These are phyloP conservation scores for Nemania sp. DNA, from an alignment of 2,329 filamentous ascomycete species.

Conservation along the genomic window DNA sequence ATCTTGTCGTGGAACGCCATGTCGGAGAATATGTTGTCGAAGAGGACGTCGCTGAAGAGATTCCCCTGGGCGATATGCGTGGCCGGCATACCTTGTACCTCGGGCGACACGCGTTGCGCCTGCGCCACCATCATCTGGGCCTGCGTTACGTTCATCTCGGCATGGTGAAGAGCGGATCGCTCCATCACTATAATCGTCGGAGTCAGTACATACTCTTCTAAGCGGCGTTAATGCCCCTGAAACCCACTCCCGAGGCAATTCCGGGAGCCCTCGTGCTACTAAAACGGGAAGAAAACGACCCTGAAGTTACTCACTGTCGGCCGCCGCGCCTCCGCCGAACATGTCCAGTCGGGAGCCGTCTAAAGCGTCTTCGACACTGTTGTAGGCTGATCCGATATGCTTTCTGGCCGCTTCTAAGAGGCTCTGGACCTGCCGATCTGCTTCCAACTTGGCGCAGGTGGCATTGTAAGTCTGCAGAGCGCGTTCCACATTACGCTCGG, in stretches of 20 bases:
- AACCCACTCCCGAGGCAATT: no score
- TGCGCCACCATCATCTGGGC: constrained; percentile 47
- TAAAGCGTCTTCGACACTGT: constrained; percentile 49
- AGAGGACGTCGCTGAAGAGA: constrained; percentile 1
- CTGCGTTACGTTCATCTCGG: constrained; percentile 49
- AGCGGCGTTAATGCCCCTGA: no score
- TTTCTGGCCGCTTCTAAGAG: constrained; percentile 47
- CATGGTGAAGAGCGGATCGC: constrained; percentile 53
- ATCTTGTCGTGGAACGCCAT: constrained; percentile 35
- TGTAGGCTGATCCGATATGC: constrained; percentile 43
- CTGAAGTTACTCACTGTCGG: no score
- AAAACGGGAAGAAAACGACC: no score
- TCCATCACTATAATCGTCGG: no score
- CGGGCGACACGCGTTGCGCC: constrained; percentile 46
- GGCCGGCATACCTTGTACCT: constrained; percentile 45
- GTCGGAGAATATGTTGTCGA: constrained; percentile 1
- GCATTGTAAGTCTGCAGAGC: constrained; percentile 46
- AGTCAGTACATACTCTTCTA: no score
- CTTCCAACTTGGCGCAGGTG: constrained; percentile 43
- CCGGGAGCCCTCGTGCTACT: no score
- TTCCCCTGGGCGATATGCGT: constrained; percentile 52
- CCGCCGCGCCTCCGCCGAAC: constrained; percentile 53
- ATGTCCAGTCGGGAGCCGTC: constrained; percentile 48
- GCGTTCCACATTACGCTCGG: constrained; percentile 45
- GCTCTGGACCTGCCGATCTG: constrained; percentile 47